Evolutionary conservation across 1,284 basidiomycete species (phyloP).

Genomic region (Clitocybe nebularis): DNA sequence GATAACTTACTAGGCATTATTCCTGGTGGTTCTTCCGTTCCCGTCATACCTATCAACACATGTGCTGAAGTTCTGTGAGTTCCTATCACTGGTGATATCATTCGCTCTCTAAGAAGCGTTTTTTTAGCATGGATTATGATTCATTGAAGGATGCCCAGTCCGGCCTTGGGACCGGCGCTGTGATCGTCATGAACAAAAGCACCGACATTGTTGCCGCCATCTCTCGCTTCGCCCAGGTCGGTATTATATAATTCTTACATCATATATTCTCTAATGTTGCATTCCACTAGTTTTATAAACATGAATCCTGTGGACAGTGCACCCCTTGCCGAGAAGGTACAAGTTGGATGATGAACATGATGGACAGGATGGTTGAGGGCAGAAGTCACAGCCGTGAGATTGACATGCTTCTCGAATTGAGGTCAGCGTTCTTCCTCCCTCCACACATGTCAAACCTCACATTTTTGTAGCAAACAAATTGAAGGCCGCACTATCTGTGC

Average conservation of each 20-base stretch:
- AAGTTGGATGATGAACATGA: constrained; percentile 99
- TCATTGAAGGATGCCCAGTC: constrained; percentile 94
- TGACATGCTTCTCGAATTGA: constrained; percentile 93
- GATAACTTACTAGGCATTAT: constrained; percentile 94
- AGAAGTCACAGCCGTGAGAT: constrained; percentile 91
- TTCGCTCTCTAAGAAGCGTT: constrained; percentile 4
- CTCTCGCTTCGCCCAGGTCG: constrained; percentile 85
- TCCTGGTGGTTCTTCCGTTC: constrained; percentile 94
- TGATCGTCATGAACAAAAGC: constrained; percentile 98
- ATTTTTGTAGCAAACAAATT: constrained; percentile 78
- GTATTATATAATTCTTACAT: constrained; percentile 16
- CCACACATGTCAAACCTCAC: constrained; percentile 15
- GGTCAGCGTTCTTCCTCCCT: constrained; percentile 40
- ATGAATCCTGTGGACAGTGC: constrained; percentile 98
- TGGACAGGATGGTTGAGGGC: constrained; percentile 89
- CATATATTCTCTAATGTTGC: constrained; percentile 4
- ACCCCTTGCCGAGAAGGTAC: constrained; percentile 96
- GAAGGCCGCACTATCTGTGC: constrained; percentile 97
- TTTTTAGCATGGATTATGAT: constrained; percentile 91
- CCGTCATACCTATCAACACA: constrained; percentile 82
- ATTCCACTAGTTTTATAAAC: constrained; percentile 80
- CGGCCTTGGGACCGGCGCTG: constrained; percentile 94
- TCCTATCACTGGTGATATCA: background rate
- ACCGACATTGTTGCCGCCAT: constrained; percentile 94
- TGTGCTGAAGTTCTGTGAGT: constrained; percentile 85